Evolutionary conservation across 257 asterid genomes (phyloP), one percentile per base, ranked within the genome.

Genomic region (Capsicum baccatum): DNA sequence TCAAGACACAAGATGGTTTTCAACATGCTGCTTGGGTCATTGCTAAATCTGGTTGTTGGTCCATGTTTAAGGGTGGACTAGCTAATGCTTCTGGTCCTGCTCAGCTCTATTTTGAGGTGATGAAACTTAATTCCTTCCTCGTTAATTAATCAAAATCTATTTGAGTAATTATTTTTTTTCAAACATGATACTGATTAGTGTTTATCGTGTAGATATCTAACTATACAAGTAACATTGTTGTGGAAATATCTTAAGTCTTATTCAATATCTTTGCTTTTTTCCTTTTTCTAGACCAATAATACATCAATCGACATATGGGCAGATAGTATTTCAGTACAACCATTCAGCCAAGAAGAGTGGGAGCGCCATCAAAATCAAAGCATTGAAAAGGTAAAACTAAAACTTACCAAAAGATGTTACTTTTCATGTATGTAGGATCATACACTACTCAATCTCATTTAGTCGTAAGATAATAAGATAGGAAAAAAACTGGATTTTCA

Each of bases 261-360:
- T 74, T 48, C 35, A 26, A 26, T 26, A 26, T 26, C 33, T 60
- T 60, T n/a, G 1, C 10, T 8, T 39, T 39, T 12, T 19, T n/a
- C 5, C 8, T 63, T 79, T 35, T 19, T 21, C 84, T 39, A 87
- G 88, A 84, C 70, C 60, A 59, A 85, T 33, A 66, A 88, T 79
- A 44, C 88, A 19, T 2, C 54, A 15, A 83, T 70, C 35, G 87
- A 85, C 39, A 44, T 88, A 71, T 85, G 85, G 85, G 88, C 55
- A 0, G 88, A 85, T 59, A 91, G 90, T 82, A 88, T 93, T 71
- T 93, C 97, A 7, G 21, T 93, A 83, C 92, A 93, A 84, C 92
- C 92, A 26, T 93, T 93, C 86, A 93, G 92, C 11, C 85, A 87
- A 55, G 81, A 87, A 6, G 90, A 93, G 86, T 93, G 97, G 96